A percentile compares a stretch with the other conserved stretches of the same genome.
Evolutionary conservation across 2,329 filamentous ascomycete species (phyloP).

Genomic region (Beauveria caledonica): DNA sequence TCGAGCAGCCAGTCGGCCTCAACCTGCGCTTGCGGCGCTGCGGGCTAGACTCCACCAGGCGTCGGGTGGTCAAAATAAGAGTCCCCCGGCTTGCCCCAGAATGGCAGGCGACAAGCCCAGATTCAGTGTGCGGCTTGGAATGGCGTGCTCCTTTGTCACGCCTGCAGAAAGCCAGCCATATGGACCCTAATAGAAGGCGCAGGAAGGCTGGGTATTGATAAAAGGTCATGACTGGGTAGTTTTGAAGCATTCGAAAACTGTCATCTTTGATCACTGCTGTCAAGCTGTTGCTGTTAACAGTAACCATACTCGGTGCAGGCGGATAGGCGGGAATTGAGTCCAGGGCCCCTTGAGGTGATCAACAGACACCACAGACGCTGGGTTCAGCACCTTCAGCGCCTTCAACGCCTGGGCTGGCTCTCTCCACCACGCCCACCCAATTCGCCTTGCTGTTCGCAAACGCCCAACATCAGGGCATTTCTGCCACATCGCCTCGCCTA

Average conservation of each 20-base stretch:
- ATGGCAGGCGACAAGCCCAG: constrained; percentile 7
- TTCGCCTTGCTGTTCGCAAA: not conserved
- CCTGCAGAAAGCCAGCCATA: too few species aligned
- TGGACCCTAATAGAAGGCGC: too few species aligned
- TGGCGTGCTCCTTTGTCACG: constrained; percentile 5
- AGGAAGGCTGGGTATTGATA: too few species aligned
- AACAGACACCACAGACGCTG: not conserved
- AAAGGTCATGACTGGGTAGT: too few species aligned
- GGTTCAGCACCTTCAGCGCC: not conserved
- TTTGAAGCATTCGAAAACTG: too few species aligned
- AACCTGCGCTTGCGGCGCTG: not conserved
- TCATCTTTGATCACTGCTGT: too few species aligned
- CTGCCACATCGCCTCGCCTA: constrained; percentile 3
- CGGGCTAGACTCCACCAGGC: not conserved
- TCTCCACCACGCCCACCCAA: not conserved
- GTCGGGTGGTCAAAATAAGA: not conserved
- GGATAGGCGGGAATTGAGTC: too few species aligned
- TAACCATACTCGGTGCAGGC: too few species aligned
- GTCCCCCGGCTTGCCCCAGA: not conserved
- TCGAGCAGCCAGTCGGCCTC: not conserved
- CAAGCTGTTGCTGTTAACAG: too few species aligned
- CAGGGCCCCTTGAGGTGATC: too few species aligned
- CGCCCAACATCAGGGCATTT: not conserved
- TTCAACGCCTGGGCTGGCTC: not conserved
- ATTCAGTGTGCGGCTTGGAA: not conserved